Base-by-base conservation (phyloP, 1,284 basidiomycete species). In the Cryptococcus hybrid region DNA sequence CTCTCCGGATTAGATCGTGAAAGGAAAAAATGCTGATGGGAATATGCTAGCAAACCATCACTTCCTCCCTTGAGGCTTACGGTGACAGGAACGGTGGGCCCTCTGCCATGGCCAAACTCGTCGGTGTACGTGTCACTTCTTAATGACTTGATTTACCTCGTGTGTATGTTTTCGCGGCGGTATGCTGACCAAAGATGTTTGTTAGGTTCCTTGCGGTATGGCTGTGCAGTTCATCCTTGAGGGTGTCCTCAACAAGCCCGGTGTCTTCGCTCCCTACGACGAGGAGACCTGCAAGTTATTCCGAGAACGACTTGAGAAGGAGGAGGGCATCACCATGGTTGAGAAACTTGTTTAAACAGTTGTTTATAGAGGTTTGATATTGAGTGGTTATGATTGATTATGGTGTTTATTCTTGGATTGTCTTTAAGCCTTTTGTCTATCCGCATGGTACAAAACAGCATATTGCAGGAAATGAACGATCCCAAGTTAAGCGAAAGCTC, bases 21-120 rank as follows among this genome's bases (percentile, higher is more conserved):
- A 13, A n/a, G n/a, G 11, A 34, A 7, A 11, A 36, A n/a, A 12
- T 6, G 11, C 39, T 18, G 45, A 36, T 24, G 11, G 5, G 30
- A 11, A 24, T 6, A n/a, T 7, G 9, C 0, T 62, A 89, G 86
- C 85, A 95, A 82, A 93, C 86, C 37, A 80, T 92, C 71, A 97
- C 94, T 7, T 90, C 92, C 47, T 94, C 94, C 30, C 83, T 99
- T 42, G 92, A 98, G 79, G 87, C 86, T 61, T 97, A 96, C 74
- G 95, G 95, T 54, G 85, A 84, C 61, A 79, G 82, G 42, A 87
- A 88, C 15, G 80, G 80, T 58, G 93, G 93, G 2, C 85, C 90
- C 69, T 90, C 90, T 37, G 92, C 92, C n/a, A 99, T 99, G 95
- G 92, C 93, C 71, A 78, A 84, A 44, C 86, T 86, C 39, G 93